Evolutionary conservation across 2,329 filamentous ascomycete species (phyloP), one percentile per base, ranked within the genome.

Genomic region (Fusarium decemcellulare): DNA sequence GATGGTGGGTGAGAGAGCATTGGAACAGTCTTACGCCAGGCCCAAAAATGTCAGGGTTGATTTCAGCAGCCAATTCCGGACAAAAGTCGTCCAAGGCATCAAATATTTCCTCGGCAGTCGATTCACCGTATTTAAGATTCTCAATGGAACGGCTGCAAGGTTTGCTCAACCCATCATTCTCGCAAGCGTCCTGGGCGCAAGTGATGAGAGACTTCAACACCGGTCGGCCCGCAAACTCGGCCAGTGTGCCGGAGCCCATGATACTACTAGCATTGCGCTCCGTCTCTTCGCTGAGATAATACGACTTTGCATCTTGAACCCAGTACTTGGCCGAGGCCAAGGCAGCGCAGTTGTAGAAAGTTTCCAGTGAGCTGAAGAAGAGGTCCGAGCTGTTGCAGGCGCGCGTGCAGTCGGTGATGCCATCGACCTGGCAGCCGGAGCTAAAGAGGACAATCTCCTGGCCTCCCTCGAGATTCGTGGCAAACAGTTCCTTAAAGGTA

Each of bases 41-140:
- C 1, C 79, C 79, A 61, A 81, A 81, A 6, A 81, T 81, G 52
- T 81, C 79, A 2, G 79, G 79, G 37, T 81, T 79, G 34, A 81
- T 79, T 62, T 81, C 76, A 8, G 79, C 79, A 36, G 73, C 63
- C 32, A 81, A 61, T 30, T 79, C 76, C 0, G 79, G 79, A 40
- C 79, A 81, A 56, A 81, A 81, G 7, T 70, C 70, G 14, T 76
- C 76, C 65, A 81, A 74, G 30, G 79, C 78, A 15, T 74, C 67
- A 40, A 81, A 79, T 48, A 81, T 73, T 18, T 77, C 72, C 37
- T 67, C 61, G 1, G 77, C 70, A 15, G 61, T 74, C 18, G 79
- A 79, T 7, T 65, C 59, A 3, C 52, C 65, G 18, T 60, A 67
- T 12, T 70, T 71, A 16, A 81, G 72, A 9, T 53, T 59, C 40